These are phyloP conservation scores for Rosa chinensis DNA, from an alignment of 306 rosid species.

Conservation along the genomic window DNA sequence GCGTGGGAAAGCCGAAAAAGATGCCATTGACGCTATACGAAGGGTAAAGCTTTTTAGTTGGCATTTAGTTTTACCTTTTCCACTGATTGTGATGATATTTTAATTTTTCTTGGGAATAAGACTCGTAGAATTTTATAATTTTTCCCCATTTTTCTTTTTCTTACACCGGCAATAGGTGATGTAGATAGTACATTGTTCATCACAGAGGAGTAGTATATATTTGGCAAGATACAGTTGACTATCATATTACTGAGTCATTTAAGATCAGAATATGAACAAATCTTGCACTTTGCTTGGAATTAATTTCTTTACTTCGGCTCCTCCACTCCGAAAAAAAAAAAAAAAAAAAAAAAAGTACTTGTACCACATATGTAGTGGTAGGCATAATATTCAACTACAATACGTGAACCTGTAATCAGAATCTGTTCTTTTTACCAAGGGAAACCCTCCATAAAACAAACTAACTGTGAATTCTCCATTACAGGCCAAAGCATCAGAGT, in stretches of 20 bases:
- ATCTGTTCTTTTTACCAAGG: neutral
- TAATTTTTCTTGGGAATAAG: neutral
- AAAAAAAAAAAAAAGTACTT: neutral
- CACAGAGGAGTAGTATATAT: neutral
- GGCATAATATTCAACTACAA: constrained; percentile 6
- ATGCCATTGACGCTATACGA: constrained; percentile 55
- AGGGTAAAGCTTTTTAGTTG: constrained; percentile 45
- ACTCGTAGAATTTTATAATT: neutral
- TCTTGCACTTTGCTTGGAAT: constrained; percentile 2
- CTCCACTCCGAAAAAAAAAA: neutral
- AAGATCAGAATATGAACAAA: neutral
- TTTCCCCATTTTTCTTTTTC: neutral
- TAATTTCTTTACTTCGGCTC: neutral
- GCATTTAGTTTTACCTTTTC: neutral
- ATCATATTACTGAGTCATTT: constrained; percentile 8
- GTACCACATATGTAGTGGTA: constrained; percentile 4
- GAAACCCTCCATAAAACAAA: neutral
- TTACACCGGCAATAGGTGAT: neutral
- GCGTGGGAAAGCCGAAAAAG: constrained; percentile 74
- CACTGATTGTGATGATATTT: neutral
- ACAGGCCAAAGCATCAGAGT: constrained; percentile 59
- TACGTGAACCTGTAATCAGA: constrained; percentile 4
- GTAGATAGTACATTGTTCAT: neutral
- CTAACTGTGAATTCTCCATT: constrained; percentile 5
- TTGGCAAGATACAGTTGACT: neutral